phyloP scores from a whole-genome alignment of 73 alveolate genomes.

The Tetrahymena borealis region DNA sequence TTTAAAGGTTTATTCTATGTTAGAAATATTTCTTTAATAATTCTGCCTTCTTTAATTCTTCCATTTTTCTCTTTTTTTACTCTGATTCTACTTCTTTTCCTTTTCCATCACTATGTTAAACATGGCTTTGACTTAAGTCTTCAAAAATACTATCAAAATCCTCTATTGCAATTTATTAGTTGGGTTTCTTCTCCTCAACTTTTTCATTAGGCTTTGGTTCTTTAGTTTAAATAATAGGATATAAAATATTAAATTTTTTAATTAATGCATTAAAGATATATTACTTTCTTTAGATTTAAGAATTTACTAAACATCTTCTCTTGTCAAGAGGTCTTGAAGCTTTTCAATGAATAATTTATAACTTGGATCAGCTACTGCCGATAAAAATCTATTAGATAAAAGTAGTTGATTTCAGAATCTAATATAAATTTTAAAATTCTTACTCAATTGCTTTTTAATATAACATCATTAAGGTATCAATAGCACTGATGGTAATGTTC shows the following conservation, averaged over 20 bases:
- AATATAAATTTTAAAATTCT: background rate
- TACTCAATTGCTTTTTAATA: background rate
- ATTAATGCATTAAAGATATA: too few species aligned
- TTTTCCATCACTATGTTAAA: background rate
- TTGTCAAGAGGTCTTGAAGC: background rate
- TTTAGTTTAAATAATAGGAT: background rate
- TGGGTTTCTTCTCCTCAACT: background rate
- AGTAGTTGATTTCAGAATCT: background rate
- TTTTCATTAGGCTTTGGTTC: background rate
- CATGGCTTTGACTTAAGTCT: background rate
- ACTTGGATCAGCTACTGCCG: background rate
- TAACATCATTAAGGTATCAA: background rate
- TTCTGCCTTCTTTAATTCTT: background rate
- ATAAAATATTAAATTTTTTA: too few species aligned
- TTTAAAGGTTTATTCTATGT: background rate
- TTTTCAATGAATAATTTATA: background rate
- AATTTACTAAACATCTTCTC: background rate
- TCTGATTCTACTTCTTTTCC: background rate
- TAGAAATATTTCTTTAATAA: background rate
- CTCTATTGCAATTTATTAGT: background rate
- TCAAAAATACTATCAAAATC: background rate
- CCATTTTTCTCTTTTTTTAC: background rate
- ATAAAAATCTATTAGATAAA: background rate
- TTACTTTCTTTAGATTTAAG: background rate
- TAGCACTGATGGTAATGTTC: background rate